Base-by-base conservation (phyloP, 495 filamentous ascomycete species). In the Hypomontagnella monticulosa region DNA sequence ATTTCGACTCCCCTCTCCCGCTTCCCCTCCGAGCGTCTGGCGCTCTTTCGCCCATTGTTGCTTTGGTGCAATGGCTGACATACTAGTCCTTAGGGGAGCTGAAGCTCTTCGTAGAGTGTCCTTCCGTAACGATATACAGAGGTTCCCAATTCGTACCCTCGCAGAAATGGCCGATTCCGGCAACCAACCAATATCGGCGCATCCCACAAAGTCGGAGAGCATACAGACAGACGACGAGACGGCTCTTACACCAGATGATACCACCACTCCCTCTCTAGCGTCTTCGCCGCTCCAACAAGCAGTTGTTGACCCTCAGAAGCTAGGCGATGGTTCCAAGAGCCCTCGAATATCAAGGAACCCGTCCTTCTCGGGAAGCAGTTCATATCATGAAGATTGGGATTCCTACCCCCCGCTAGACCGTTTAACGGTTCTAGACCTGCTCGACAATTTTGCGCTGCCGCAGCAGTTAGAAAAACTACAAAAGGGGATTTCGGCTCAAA, bases 381-480 rank as follows among this genome's bases (percentile, higher is more conserved):
- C 88, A 7, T 92, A 88, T 63, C 91, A 92, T 55, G 92, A 97
- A 71, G 93, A 96, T 73, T 94, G 91, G 91, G 92, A 94, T 62
- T 85, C 88, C 0, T 82, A 86, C 49, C 91, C 95, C 14, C 92
- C 95, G 4, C 79, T 97, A n/a, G 95, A 99, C 71, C 89, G 92
- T 53, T 81, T 98, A 58, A 94, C 91, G 18, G 85, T 97, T 40
- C 93, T 98, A 62, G 95, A 99, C 72, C 80, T 98, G 16, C 84
- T 99, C 50, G 96, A 97, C 76, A 97, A 96, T 71, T 87, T 99
- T 65, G 91, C 95, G 0, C 84, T 99, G 44, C 88, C 93, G 1
- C 89, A 93, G 66, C 89, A 92, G 55, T 80, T 99, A 18, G 95
- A 99, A 76, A 92, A 90, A 77, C 82, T 97, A 66, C 93, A 97